These are phyloP conservation scores for Beauveria rudraprayagi DNA, from an alignment of 2,329 filamentous ascomycete species.

Conservation along the genomic window DNA sequence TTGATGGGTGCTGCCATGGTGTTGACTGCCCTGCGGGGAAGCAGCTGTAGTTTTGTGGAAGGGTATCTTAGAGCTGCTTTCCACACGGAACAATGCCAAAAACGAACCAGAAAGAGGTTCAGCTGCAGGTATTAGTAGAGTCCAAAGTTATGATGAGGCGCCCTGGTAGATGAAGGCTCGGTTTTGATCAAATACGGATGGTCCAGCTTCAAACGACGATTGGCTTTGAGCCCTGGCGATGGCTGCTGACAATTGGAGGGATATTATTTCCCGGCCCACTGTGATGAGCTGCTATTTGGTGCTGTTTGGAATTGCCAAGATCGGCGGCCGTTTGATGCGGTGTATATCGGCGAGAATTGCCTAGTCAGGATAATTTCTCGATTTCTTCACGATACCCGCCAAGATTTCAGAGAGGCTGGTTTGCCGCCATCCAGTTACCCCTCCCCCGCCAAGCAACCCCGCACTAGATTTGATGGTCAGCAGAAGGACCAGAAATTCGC, in stretches of 20 bases:
- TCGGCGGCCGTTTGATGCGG: background rate
- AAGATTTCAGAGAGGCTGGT: too few species aligned
- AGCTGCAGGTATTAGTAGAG: background rate
- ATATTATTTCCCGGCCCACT: slow-evolving; percentile 4
- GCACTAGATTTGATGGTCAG: background rate
- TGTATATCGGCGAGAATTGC: background rate
- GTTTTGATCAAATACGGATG: background rate
- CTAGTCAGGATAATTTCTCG: background rate
- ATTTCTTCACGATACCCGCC: too few species aligned
- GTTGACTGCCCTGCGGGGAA: background rate
- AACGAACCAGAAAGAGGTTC: background rate
- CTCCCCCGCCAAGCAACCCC: slow-evolving; percentile 7
- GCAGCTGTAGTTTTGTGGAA: background rate
- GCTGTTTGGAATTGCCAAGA: background rate
- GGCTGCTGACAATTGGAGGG: slow-evolving; percentile 4
- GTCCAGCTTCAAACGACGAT: background rate
- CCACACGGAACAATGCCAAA: background rate
- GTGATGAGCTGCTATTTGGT: background rate
- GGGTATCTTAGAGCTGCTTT: background rate
- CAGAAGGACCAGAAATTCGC: background rate
- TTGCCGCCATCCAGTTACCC: background rate
- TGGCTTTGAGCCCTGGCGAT: background rate
- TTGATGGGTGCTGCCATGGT: slow-evolving; percentile 6
- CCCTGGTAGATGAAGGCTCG: background rate
- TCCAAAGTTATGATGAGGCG: background rate